Evolutionary conservation across 352 stramenopile genomes (phyloP).

Genomic region (Aphanomyces stellatus): DNA sequence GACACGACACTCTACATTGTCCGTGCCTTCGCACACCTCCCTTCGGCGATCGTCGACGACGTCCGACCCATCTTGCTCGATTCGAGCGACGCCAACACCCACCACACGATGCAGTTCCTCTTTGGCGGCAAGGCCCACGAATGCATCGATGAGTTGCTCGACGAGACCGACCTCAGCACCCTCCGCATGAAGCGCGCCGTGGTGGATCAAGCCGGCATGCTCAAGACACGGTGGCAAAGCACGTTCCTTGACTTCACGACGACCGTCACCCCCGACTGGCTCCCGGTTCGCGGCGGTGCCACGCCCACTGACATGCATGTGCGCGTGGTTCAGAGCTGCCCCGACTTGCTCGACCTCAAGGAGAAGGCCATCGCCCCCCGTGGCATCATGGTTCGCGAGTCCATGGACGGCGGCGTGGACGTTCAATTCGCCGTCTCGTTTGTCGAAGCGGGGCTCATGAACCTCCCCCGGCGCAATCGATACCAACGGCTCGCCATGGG

Average conservation of each 20-base stretch:
- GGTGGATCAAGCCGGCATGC: conserved; percentile 58
- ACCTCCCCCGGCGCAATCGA: conserved; percentile 41
- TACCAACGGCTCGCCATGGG: conserved; percentile 49
- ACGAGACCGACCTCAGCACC: conserved; percentile 46
- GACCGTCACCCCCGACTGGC: conserved; percentile 67
- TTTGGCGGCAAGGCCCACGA: conserved; percentile 49
- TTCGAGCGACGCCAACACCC: conserved; percentile 54
- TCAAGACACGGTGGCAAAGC: conserved; percentile 51
- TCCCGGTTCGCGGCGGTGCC: conserved; percentile 31
- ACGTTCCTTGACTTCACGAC: conserved; percentile 72
- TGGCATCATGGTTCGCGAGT: conserved; percentile 63
- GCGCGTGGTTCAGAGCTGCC: conserved; percentile 48
- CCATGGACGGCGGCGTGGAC: conserved; percentile 33
- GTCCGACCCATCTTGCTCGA: conserved; percentile 56
- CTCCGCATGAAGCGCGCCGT: conserved; percentile 59
- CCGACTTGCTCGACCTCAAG: conserved; percentile 52
- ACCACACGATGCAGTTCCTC: conserved; percentile 57
- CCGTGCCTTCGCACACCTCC: conserved; percentile 48
- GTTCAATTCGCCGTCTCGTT: conserved; percentile 69
- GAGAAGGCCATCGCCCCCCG: conserved; percentile 27
- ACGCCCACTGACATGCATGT: conserved; percentile 49
- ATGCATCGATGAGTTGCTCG: conserved; percentile 45
- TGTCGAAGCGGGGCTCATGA: conserved; percentile 45
- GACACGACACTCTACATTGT: conserved; percentile 48
- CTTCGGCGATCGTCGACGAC: conserved; percentile 47